Base-by-base conservation (phyloP, 345 rosid genomes). In the Microthlaspi erraticum region DNA sequence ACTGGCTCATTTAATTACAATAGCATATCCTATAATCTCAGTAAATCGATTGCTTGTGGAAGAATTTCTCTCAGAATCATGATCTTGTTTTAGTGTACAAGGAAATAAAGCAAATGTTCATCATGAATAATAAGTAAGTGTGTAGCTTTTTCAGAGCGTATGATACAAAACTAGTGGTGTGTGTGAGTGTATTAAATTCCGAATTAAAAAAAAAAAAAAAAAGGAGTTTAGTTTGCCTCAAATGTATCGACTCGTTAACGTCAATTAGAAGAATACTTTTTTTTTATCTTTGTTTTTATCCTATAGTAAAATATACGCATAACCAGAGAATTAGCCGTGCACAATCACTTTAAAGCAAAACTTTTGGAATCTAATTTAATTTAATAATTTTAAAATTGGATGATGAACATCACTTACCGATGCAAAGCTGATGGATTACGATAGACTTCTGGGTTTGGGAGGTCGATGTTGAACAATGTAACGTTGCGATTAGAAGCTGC, bases 361-460 rank as follows among this genome's bases (percentile, higher is more conserved):
- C 14, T 66, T 74, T 74, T 74, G 72, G 66, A 66, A 36, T 29
- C 17, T 44, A 3, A 18, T 10, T 55, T 14, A 64, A 49, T 13
- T 42, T 36, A 34, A 68, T 68, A 2, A 10, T 52, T 12, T 12
- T 18, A 32, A 48, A 46, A n/a, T 26, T 26, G 29, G 29, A 23
- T 39, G 5, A 20, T 29, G 18, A 17, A 17, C 3, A 16, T 56
- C n/a, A 26, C 86, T 83, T 78, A 91, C 98, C 50, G 91, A 68
- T 76, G 37, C 53, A 93, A 89, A 17, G 88, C 84, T 0, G 43
- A 29, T 2, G 87, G 82, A 64, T 93, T 93, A 50, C 62, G 89
- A 54, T 91, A 93, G 65, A 85, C 19, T 31, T 63, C 69, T 18
- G 46, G 50, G 12, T 39, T 46, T 16, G 60, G 77, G 64, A 80